Percentiles rank a stretch among this genome's conserved stretches.
Conservation (phyloP, 352 stramenopile species). For the Globisporangium yorkense region DNA sequence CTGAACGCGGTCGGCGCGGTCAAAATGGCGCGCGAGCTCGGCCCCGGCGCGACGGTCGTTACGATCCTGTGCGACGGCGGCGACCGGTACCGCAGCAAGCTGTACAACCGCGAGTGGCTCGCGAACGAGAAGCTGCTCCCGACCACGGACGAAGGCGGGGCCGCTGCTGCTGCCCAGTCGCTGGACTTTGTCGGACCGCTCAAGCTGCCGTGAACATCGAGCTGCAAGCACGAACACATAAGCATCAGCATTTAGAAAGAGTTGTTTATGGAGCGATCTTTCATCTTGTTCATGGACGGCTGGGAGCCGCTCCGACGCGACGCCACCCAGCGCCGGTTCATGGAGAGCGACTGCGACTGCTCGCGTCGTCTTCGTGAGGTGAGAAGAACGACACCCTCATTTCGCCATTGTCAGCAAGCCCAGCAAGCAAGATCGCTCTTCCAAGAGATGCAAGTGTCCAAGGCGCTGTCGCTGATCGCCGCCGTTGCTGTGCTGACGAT, state of each 20-base stretch:
- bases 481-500: neutral
- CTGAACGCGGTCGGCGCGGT: constrained; percentile 77
- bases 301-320: neutral
- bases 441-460: neutral
- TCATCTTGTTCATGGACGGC: neutral
- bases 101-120: constrained; percentile 78
- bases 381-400: neutral
- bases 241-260: neutral
- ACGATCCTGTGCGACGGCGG: constrained; percentile 81
- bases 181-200: constrained; percentile 32
- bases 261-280: neutral
- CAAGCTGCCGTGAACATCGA: constrained; percentile 6
- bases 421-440: too few relatives aligned
- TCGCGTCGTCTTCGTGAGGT: neutral
- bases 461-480: neutral
- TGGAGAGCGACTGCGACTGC: neutral
- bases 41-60: constrained; percentile 62
- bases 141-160: constrained; percentile 8
- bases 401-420: neutral
- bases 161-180: constrained; percentile 5
- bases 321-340: neutral
- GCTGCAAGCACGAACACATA: neutral
- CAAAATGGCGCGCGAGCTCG: constrained; percentile 71
- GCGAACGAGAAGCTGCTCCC: constrained; percentile 44
- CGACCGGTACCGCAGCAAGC: constrained; percentile 75